Conservation (phyloP, 441 rosid genomes). For the Capsella rubella region DNA sequence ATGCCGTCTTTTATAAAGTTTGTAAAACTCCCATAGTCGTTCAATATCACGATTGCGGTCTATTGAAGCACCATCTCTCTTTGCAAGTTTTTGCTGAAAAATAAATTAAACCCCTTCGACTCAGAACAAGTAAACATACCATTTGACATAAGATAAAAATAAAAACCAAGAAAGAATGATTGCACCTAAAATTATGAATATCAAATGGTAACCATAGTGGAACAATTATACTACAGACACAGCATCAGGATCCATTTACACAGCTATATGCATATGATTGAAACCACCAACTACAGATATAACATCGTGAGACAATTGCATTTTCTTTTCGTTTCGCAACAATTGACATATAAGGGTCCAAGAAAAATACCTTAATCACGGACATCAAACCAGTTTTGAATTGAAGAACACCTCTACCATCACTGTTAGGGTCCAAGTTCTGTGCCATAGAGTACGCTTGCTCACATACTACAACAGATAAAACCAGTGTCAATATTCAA, state of each 20-base stretch:
- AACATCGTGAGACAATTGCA: conserved; percentile 14
- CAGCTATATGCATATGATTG: conserved; percentile 11
- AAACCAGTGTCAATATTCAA: conserved; percentile 20
- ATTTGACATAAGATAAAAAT: conserved; percentile 27
- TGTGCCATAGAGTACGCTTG: conserved; percentile 98
- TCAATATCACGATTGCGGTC: conserved; percentile 91
- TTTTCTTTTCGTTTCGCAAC: background rate
- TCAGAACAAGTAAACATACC: conserved; percentile 33
- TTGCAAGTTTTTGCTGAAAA: conserved; percentile 98
- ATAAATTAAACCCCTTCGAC: conserved; percentile 36
- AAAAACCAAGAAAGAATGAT: conserved; percentile 10
- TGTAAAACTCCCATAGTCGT: conserved; percentile 86
- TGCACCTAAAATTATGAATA: background rate
- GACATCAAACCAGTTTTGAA: conserved; percentile 99
- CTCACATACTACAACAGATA: conserved; percentile 75
- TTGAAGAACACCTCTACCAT: conserved; percentile 98
- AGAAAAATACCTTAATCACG: conserved; percentile 74
- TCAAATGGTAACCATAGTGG: conserved; percentile 2
- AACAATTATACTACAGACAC: conserved; percentile 7
- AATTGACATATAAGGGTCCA: conserved; percentile 1
- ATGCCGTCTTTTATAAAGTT: conserved; percentile 74
- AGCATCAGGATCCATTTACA: conserved; percentile 7
- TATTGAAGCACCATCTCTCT: conserved; percentile 80
- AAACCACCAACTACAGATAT: conserved; percentile 17
- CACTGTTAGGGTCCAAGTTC: conserved; percentile 92